These are phyloP conservation scores for Fraxinus pennsylvanica DNA, from an alignment of 257 asterid species.

Conservation along the genomic window DNA sequence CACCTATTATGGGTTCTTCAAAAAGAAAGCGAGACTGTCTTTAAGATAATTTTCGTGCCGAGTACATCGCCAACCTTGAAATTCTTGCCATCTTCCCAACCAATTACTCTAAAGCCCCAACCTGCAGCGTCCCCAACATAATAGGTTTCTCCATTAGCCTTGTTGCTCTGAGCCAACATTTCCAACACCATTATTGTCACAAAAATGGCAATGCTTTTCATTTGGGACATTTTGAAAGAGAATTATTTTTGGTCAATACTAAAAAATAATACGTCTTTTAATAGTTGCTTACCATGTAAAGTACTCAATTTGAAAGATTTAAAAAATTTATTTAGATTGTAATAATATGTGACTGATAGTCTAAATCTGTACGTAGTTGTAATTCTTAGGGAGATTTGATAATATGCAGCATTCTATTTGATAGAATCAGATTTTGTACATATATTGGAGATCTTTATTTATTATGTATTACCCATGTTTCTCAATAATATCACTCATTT, in stretches of 20 bases:
- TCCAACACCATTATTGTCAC: neutral
- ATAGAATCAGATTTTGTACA: too few species aligned
- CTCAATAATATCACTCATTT: too few species aligned
- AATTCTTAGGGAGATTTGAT: too few species aligned
- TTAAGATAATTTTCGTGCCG: neutral
- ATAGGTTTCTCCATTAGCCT: constrained; percentile 26
- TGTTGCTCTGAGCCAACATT: neutral
- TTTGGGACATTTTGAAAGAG: constrained; percentile 12
- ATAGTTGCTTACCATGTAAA: too few species aligned
- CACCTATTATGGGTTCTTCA: neutral
- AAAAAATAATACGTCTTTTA: too few species aligned
- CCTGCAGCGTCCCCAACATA: constrained; percentile 38
- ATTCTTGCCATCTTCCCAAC: constrained; percentile 41
- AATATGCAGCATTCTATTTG: too few species aligned
- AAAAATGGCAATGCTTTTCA: neutral
- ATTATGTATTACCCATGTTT: too few species aligned
- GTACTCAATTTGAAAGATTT: too few species aligned
- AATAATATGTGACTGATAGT: too few species aligned
- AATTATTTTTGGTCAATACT: neutral
- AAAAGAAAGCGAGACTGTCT: neutral
- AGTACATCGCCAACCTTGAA: constrained; percentile 28
- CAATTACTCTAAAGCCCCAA: constrained; percentile 33
- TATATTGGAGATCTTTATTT: too few species aligned
- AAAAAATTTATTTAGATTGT: too few species aligned
- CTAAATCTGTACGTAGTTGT: too few species aligned